Base-by-base conservation (phyloP, 2,329 filamentous ascomycete genomes). In the Verticillium isaacii region DNA sequence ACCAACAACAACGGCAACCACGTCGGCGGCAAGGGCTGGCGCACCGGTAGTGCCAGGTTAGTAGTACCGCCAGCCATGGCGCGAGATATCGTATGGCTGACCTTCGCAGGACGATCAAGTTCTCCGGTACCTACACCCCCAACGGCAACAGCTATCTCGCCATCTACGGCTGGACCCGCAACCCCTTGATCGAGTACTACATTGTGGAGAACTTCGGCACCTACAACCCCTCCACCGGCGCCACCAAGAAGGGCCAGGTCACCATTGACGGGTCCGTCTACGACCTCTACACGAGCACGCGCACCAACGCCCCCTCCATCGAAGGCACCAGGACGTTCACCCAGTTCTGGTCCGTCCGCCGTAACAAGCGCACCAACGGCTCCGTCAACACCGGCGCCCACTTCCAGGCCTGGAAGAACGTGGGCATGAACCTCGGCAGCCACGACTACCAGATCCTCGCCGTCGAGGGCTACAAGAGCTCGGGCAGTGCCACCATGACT, bases 1-100 rank as follows among this genome's bases (percentile, higher is more conserved):
- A 52, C 12, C 7, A 71, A 64, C 58, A 75, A 77, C 69, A 71
- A 69, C 32, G 80, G 79, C 59, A 83, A 85, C 75, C 82, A 84
- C 60, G 82, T 85, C 52, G 82, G 74, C 64, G 84, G 84, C 63
- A 86, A 86, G 72, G 84, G 84, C 55, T 86, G 84, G 84, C 78
- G 78, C 62, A 78, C 82, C 36, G 84, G 83, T 63, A 67, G 66
- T 59, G 65, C 69, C n/a, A 62, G 61, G 32, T 52, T 19, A 52
- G 63, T 58, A 17, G 11, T n/a, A 15, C 29, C 54, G 5, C 14
- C 54, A 5, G 15, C 11, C 12, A 14, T 11, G 8, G n/a, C 45
- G 2, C n/a, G 7, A 52, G 12, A 23, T 36, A 36, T 23, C 19
- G 3, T 25, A 19, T 19, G 5, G 17, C 39, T 45, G 39, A 17